These are phyloP conservation scores for Haematococcus lacustris DNA, from an alignment of 139 green algal species.

Conservation along the genomic window DNA sequence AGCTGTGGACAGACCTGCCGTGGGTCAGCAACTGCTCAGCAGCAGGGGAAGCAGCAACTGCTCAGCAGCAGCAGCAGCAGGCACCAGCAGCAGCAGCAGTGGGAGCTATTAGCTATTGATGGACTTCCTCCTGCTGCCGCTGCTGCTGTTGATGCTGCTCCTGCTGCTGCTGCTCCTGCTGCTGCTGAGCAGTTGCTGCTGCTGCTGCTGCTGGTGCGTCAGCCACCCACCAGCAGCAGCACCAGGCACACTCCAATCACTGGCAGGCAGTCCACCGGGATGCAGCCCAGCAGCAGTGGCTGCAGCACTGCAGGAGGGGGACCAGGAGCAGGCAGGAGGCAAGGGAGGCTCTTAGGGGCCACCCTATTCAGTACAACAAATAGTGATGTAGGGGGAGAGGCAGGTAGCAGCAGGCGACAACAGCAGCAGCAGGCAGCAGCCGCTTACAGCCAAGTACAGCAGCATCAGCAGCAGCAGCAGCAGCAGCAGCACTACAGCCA, in stretches of 20 bases:
- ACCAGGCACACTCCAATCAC: slow-evolving; percentile 18
- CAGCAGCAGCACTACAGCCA: too few relatives aligned
- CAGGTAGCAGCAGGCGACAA: too few relatives aligned
- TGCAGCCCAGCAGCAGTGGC: slow-evolving; percentile 16
- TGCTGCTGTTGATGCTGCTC: too few relatives aligned
- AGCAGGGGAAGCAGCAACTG: neutral
- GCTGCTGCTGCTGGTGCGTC: neutral
- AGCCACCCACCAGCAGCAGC: slow-evolving; percentile 19
- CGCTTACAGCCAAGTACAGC: too few relatives aligned
- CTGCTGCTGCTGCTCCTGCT: too few relatives aligned
- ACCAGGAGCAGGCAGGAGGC: too few relatives aligned
- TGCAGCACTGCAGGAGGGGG: slow-evolving; percentile 11
- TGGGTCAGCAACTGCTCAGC: neutral
- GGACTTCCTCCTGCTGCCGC: too few relatives aligned
- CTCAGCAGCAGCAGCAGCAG: neutral
- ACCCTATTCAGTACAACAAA: too few relatives aligned
- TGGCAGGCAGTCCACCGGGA: slow-evolving; percentile 27
- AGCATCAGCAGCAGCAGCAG: too few relatives aligned
- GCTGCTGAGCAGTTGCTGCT: neutral
- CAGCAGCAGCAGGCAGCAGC: too few relatives aligned
- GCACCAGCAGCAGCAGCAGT: neutral
- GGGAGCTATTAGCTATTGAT: neutral
- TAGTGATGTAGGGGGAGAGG: too few relatives aligned
- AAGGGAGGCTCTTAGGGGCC: too few relatives aligned
- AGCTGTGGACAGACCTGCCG: neutral